Base-by-base conservation (phyloP, 179 eudicot genomes). In the Heliamphora pulchella region DNA sequence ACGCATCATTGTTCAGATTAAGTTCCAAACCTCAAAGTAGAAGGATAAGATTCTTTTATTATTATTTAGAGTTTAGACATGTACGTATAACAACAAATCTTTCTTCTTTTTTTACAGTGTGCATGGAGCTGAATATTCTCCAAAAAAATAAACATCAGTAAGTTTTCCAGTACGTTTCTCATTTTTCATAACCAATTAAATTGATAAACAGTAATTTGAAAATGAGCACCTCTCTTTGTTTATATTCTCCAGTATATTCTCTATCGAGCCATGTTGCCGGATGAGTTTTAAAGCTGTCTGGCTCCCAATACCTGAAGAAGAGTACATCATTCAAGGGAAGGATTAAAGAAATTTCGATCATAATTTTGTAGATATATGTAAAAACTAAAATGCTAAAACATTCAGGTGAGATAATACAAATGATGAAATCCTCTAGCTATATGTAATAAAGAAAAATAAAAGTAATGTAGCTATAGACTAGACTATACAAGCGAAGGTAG, bases 231-330 rank as follows among this genome's bases (percentile, higher is more conserved):
- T 92, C 68, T 92, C 93, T 82, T 86, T 89, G 87, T 91, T 94
- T 61, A 96, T 86, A 82, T 96, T 92, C 84, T 94, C 97, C 79
- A 96, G 71, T 80, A 96, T 89, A 80, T 62, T 81, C 84, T 96
- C 99, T 63, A 96, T 92, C 54, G 97, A 91, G 17, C 96, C 98
- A 82, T 96, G 97, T 73, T 94, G 96, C 62, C 97, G 96, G 64
- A 96, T 92, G 68, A 94, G 93, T 90, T 94, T 94, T 88, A 96
- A 81, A 84, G 99, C 99, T 80, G 99, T 94, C 84, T 77, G 84
- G 76, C 94, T 93, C 58, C 99, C 99, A 73, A 96, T 92, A 81
- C 99, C 99, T 96, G 88, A 76, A 66, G 54, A 9, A 65, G 53
- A 77, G 18, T n/a, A 17, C 54, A 58, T 22, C 8, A 5, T 67